A percentile compares a stretch with the other conserved stretches of the same genome.
phyloP scores from a whole-genome alignment of 805 yeast genomes.

The Yamadazyma tumulicola region DNA sequence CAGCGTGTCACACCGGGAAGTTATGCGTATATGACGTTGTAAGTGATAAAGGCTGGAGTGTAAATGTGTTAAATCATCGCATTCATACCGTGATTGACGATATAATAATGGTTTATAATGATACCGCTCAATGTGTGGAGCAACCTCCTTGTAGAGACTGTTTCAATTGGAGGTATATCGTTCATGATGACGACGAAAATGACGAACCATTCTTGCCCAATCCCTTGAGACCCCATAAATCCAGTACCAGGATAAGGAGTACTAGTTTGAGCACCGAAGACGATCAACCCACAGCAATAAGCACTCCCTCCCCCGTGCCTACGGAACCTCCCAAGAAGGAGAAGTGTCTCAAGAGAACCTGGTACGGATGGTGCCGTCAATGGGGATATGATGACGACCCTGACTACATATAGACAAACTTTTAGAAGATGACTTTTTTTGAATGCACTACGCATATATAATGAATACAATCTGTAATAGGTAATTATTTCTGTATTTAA shows the following conservation, averaged over 20 bases:
- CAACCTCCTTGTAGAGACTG: conserved; percentile 90
- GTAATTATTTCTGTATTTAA: no score
- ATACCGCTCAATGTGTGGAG: conserved; percentile 66
- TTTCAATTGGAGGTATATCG: conserved; percentile 78
- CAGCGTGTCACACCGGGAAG: conserved; percentile 88
- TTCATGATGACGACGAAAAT: conserved; percentile 40
- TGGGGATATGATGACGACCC: conserved; percentile 37
- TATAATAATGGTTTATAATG: conserved; percentile 66
- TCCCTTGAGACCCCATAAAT: conserved; percentile 28
- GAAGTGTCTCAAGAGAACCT: conserved; percentile 50
- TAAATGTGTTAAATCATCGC: conserved; percentile 81
- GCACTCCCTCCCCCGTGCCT: conserved; percentile 6
- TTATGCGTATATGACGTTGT: conserved; percentile 89
- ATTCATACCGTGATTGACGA: conserved; percentile 88
- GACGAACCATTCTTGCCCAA: conserved; percentile 38
- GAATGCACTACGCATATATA: no score
- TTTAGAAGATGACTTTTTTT: no score
- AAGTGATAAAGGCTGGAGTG: conserved; percentile 86
- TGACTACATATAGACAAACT: no score
- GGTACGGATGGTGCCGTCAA: conserved; percentile 65
- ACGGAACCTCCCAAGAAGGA: conserved; percentile 28
- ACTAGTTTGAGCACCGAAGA: conserved; percentile 11
- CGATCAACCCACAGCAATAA: conserved; percentile 4
- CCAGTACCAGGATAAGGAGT: conserved; percentile 14
- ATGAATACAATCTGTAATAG: no score